These are phyloP conservation scores for Picochlorum sp. DNA, from an alignment of 139 green algal species.

Conservation along the genomic window DNA sequence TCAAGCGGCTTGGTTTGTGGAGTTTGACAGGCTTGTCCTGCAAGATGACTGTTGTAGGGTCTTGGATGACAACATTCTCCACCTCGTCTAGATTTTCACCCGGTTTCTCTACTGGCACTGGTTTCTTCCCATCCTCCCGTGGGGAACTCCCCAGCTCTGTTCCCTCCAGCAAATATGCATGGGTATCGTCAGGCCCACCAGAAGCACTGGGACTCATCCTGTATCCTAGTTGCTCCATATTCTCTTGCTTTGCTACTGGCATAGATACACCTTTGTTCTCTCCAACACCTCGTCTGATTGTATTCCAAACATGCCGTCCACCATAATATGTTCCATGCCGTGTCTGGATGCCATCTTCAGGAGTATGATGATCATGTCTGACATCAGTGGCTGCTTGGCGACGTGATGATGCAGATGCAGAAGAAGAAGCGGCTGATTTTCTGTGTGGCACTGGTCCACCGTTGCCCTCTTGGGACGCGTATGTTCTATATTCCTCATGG, in stretches of 20 bases:
- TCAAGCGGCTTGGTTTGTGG: slow-evolving; percentile 11
- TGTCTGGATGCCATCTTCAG: background rate
- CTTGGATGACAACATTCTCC: too few relatives aligned
- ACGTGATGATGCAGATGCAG: too few relatives aligned
- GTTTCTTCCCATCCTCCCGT: background rate
- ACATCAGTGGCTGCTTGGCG: too few relatives aligned
- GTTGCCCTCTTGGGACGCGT: background rate
- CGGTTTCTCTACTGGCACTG: slow-evolving; percentile 25
- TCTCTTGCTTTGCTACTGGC: too few relatives aligned
- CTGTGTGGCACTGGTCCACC: background rate
- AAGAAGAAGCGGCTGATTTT: too few relatives aligned
- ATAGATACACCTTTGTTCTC: too few relatives aligned
- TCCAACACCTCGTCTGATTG: slow-evolving; percentile 20
- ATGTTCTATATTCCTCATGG: background rate
- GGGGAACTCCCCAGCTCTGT: background rate
- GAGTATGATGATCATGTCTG: too few relatives aligned
- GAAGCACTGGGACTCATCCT: background rate
- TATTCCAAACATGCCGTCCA: slow-evolving; percentile 13
- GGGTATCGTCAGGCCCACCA: background rate
- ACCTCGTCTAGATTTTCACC: background rate
- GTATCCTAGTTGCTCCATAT: too few relatives aligned
- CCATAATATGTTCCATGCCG: slow-evolving; percentile 26
- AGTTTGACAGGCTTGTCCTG: slow-evolving; percentile 19
- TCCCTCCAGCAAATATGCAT: background rate
- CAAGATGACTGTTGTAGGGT: slow-evolving; percentile 8